Evolutionary conservation across 108 stramenopile genomes (phyloP).

Genomic region (Cyclostephanos invisitatus): DNA sequence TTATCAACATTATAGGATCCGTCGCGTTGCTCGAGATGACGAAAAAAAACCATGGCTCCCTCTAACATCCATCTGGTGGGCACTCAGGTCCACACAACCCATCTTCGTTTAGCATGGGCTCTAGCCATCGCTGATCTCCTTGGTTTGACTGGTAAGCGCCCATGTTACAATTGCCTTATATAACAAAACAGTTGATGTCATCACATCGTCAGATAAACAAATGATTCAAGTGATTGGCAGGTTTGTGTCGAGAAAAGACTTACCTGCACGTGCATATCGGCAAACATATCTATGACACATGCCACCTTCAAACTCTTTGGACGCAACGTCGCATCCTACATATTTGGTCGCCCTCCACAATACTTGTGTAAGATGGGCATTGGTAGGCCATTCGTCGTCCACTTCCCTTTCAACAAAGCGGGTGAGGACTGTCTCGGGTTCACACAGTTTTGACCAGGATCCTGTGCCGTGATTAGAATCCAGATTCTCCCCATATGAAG

Average conservation of each 20-base stretch:
- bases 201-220: not conserved
- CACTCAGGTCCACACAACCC: slow-evolving; percentile 34
- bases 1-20: no score
- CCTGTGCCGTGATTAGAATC: slow-evolving; percentile 4
- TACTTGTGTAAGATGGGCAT: slow-evolving; percentile 25
- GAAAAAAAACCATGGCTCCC: no score
- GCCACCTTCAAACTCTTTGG: slow-evolving; percentile 17
- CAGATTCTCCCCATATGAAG: slow-evolving; percentile 22
- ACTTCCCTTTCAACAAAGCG: slow-evolving; percentile 1
- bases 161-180: slow-evolving; percentile 7
- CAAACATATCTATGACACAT: slow-evolving; percentile 42
- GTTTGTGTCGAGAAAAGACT: not conserved
- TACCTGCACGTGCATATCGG: slow-evolving; percentile 35
- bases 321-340: slow-evolving; percentile 43
- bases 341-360: slow-evolving; percentile 37
- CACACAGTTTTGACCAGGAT: not conserved
- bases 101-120: slow-evolving; percentile 37
- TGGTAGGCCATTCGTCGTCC: not conserved
- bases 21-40: no score
- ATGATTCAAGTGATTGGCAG: not conserved
- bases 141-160: slow-evolving; percentile 1
- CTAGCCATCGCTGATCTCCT: slow-evolving; percentile 29
- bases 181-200: not conserved
- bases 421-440: slow-evolving; percentile 9
- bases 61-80: slow-evolving; percentile 28